Evolutionary conservation across 108 stramenopile species (phyloP), one percentile per base, ranked within the genome.

Genomic region (Cyclotella kingstonii): DNA sequence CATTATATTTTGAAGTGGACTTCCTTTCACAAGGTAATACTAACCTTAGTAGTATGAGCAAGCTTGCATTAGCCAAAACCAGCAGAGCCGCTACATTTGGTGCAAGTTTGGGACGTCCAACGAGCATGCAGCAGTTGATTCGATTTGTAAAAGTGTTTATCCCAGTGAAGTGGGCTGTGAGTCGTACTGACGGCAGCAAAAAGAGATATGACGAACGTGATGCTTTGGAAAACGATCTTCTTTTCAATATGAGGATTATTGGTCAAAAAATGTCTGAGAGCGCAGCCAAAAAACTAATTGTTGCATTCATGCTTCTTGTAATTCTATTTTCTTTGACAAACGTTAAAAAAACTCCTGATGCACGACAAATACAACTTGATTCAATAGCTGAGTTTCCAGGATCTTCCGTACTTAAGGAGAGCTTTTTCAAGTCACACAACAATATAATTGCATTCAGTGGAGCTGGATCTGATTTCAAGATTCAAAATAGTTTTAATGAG

Each of bases 251-350:
- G 70, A 76, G 73, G 44, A 78, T 77, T 7, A 77, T 83, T 33
- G 82, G 77, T 14, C 69, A 59, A 18, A 65, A 53, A 61, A 76
- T 83, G 68, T 75, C 82, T 5, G 82, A 83, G 35, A 78, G 75
- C 44, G 71, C 65, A 12, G 56, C 68, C 23, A 70, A 70, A 46
- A 76, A 70, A 54, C 72, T 78, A 17, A 78, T 64, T 3, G 38
- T 75, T 17, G 73, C 68, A 0, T 68, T 69, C 12, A 59, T 66
- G 26, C 63, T 68, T 11, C 51, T 73, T 66, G 34, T 68, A 7
- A 62, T 73, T 19, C 54, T 73, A 35, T 78, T 78, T 56, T 78
- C 77, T 27, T 30, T 42, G 10, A 57, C 73, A 40, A 43, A 68
- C 3, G 59, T 52, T 0, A 36, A 62, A 35, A 41, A 48, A 33